These are phyloP conservation scores for Phoma sp. DNA, from an alignment of 2,329 filamentous ascomycete genomes.

Conservation along the genomic window DNA sequence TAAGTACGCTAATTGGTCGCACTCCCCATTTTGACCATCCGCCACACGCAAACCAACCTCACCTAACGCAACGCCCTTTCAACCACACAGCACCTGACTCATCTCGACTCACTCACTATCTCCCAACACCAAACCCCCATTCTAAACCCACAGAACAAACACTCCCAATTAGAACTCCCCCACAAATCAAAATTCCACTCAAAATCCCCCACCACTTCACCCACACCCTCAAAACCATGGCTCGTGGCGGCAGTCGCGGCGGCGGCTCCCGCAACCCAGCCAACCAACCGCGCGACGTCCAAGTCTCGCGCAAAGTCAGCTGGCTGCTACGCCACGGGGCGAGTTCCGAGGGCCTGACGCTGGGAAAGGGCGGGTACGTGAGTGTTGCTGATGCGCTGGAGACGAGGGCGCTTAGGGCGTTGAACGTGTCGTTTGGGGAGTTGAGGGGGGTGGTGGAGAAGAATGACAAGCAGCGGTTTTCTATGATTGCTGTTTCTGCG, in stretches of 20 bases:
- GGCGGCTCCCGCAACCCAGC: conserved; percentile 47
- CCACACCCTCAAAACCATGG: conserved; percentile 27
- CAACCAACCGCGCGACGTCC: conserved; percentile 52
- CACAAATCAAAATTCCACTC: too few species aligned
- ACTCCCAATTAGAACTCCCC: neutral
- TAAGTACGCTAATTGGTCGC: conserved; percentile 3
- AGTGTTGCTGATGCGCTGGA: conserved; percentile 65
- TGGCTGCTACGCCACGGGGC: conserved; percentile 69
- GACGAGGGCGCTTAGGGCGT: conserved; percentile 68
- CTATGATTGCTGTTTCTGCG: conserved; percentile 66
- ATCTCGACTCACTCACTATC: neutral
- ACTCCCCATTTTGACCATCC: neutral
- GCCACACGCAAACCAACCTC: neutral
- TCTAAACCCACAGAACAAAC: neutral
- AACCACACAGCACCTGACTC: conserved; percentile 4
- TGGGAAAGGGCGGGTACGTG: conserved; percentile 67
- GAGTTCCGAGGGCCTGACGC: conserved; percentile 64
- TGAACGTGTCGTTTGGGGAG: conserved; percentile 78
- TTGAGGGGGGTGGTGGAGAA: conserved; percentile 72
- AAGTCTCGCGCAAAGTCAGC: conserved; percentile 59
- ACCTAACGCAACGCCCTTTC: conserved; percentile 10
- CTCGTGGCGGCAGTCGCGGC: conserved; percentile 42
- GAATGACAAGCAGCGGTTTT: conserved; percentile 92
- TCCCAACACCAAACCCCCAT: neutral
- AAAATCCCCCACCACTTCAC: conserved; percentile 32